phyloP scores from a whole-genome alignment of 2,329 filamentous ascomycete species.

The Coniochaeta hoffmannii region DNA sequence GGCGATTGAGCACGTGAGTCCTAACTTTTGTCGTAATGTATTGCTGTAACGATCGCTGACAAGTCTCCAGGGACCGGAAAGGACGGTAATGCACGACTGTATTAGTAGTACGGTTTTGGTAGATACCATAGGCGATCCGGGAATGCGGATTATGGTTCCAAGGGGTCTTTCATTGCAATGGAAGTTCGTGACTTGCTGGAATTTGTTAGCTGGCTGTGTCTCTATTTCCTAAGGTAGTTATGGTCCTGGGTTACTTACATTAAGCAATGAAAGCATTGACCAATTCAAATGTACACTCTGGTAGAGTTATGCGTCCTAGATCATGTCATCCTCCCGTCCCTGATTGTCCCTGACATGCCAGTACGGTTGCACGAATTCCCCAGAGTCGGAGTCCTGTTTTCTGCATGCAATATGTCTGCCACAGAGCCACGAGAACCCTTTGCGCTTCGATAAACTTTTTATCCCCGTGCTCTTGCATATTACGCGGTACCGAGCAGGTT shows the following conservation, averaged over 20 bases:
- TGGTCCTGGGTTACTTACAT: background rate
- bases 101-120: background rate
- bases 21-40: conserved; percentile 4
- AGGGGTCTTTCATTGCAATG: background rate
- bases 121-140: background rate
- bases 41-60: background rate
- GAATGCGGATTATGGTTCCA: background rate
- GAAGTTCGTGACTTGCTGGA: background rate
- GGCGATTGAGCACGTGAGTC: conserved; percentile 93
- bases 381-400: no score
- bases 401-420: no score
- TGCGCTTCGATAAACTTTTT: no score
- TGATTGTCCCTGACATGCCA: no score
- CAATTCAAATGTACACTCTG: no score
- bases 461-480: no score
- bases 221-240: background rate
- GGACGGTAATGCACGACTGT: conserved; percentile 4
- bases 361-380: no score
- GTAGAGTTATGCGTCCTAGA: no score
- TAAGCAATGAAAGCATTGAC: background rate
- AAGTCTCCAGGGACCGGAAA: conserved; percentile 10
- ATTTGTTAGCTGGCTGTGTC: background rate
- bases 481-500: no score
- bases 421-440: no score
- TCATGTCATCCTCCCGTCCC: no score